Conservation (phyloP, 148 eudicot species). For the Rhododendron vialii region DNA sequence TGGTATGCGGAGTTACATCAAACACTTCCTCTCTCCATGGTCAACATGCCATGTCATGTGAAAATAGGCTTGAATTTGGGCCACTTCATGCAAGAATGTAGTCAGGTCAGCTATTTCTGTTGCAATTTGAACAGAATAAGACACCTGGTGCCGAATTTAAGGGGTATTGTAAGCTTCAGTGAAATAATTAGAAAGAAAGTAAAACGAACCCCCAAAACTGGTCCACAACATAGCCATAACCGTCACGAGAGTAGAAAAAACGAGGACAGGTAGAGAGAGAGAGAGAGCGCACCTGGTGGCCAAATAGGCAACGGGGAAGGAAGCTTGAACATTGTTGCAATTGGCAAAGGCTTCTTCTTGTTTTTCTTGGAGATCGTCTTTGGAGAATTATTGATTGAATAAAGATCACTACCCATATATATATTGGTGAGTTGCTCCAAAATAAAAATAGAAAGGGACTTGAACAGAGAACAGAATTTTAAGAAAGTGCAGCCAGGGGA, state of each 20-base stretch:
- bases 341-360: conserved; percentile 12
- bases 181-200: background rate
- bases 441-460: background rate
- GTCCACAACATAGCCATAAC: no score
- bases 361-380: conserved; percentile 7
- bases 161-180: background rate
- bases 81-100: no score
- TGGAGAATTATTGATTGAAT: background rate
- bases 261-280: background rate
- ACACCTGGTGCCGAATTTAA: background rate
- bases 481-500: background rate
- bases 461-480: background rate
- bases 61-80: no score
- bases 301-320: conserved; percentile 37
- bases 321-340: conserved; percentile 35
- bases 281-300: conserved; percentile 15
- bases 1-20: background rate
- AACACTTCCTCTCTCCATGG: background rate
- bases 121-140: no score
- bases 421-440: background rate
- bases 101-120: background rate
- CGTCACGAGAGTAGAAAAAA: background rate
- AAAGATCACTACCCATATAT: conserved; percentile 1
- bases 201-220: background rate
- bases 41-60: background rate